Conservation (phyloP, 2,329 filamentous ascomycete species). For the Ciborinia camelliae region DNA sequence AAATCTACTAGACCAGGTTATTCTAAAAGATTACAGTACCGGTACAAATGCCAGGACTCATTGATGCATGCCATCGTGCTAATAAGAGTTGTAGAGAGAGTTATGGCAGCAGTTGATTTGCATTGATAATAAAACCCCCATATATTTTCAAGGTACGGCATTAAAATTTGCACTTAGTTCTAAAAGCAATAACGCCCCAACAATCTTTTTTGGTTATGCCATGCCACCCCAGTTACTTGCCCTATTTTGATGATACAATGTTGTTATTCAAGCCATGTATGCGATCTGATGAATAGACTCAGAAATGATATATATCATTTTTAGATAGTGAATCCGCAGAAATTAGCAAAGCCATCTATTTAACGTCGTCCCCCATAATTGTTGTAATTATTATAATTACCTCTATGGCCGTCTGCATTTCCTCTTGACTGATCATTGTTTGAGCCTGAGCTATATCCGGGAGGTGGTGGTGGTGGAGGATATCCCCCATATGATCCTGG, state of each 20-base stretch:
- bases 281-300: neutral
- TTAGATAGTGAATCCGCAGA: neutral
- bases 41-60: neutral
- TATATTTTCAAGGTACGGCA: neutral
- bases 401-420: constrained; percentile 24
- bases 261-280: neutral
- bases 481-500: constrained; percentile 32
- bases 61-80: neutral
- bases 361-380: constrained; percentile 12
- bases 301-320: neutral
- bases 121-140: neutral
- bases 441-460: constrained; percentile 27
- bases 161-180: neutral
- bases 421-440: too few species aligned
- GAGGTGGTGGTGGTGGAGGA: constrained; percentile 23
- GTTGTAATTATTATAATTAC: constrained; percentile 17
- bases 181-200: neutral
- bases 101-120: neutral
- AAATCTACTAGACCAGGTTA: neutral
- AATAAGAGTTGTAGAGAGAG: too few species aligned
- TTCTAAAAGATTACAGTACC: neutral
- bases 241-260: neutral
- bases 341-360: neutral
- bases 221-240: neutral
- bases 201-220: neutral